These are phyloP conservation scores for Aspergillus novoparasiticus DNA, from an alignment of 2,329 filamentous ascomycete genomes.

Conservation along the genomic window DNA sequence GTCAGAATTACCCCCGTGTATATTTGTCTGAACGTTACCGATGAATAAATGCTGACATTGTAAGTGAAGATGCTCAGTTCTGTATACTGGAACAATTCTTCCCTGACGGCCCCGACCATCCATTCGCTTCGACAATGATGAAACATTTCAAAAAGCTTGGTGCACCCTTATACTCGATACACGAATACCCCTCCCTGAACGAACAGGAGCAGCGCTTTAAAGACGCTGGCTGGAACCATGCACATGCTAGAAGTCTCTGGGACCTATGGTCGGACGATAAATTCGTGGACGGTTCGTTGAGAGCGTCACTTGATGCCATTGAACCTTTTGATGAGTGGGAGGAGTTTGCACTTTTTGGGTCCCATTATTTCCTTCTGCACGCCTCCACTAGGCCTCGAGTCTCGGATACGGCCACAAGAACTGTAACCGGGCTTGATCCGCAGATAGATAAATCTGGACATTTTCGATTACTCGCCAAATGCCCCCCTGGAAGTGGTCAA, in stretches of 20 bases:
- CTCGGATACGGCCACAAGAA: neutral
- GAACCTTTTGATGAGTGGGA: slow-evolving; percentile 97
- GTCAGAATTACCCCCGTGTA: slow-evolving; percentile 49
- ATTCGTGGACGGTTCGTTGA: slow-evolving; percentile 65
- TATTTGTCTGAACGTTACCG: neutral
- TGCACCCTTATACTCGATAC: slow-evolving; percentile 74
- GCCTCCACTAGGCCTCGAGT: slow-evolving; percentile 51
- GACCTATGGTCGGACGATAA: slow-evolving; percentile 73
- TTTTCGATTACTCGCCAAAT: slow-evolving; percentile 25
- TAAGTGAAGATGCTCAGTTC: slow-evolving; percentile 66
- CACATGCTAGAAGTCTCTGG: slow-evolving; percentile 73
- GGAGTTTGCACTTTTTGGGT: slow-evolving; percentile 81
- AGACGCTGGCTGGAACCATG: slow-evolving; percentile 66
- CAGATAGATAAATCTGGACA: slow-evolving; percentile 13
- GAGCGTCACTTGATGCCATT: slow-evolving; percentile 65
- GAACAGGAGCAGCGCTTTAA: slow-evolving; percentile 71
- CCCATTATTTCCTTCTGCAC: slow-evolving; percentile 79
- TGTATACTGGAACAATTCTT: slow-evolving; percentile 85
- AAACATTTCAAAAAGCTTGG: slow-evolving; percentile 79
- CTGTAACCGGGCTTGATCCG: neutral
- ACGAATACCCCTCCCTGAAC: slow-evolving; percentile 66
- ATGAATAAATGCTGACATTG: slow-evolving; percentile 6
- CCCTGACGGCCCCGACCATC: slow-evolving; percentile 74
- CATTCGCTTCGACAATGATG: slow-evolving; percentile 86
- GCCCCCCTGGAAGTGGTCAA: slow-evolving; percentile 45